Evolutionary conservation across 2,329 filamentous ascomycete genomes (phyloP).

Genomic region (Hymenoscyphus occultus): DNA sequence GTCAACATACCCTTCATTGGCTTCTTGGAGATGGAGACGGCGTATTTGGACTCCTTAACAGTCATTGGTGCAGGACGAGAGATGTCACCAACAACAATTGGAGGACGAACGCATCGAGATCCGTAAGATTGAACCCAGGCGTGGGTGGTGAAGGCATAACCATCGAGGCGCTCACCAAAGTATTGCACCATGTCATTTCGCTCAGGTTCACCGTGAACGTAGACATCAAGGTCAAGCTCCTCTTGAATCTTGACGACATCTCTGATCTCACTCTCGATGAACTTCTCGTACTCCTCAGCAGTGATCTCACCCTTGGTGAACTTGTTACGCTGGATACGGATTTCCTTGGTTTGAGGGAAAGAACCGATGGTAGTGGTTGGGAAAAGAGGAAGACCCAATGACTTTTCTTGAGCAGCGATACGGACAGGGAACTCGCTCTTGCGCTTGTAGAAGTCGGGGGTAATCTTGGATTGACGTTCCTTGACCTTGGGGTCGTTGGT

Average conservation of each 20-base stretch:
- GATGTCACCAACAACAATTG: constrained; percentile 98
- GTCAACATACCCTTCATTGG: constrained; percentile 99
- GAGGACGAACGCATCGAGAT: constrained; percentile 95
- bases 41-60: constrained; percentile 99
- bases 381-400: constrained; percentile 93
- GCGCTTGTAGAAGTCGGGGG: constrained; percentile 82
- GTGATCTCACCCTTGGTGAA: constrained; percentile 99
- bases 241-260: constrained; percentile 96
- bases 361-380: constrained; percentile 99
- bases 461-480: constrained; percentile 89
- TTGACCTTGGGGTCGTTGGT: constrained; percentile 98
- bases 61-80: constrained; percentile 97
- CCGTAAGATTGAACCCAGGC: constrained; percentile 99
- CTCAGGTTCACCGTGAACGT: constrained; percentile 98
- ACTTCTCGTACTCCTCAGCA: constrained; percentile 89
- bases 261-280: constrained; percentile 98
- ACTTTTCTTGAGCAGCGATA: constrained; percentile 84
- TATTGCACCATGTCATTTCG: constrained; percentile 99
- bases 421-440: constrained; percentile 83
- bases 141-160: constrained; percentile 98
- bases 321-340: constrained; percentile 94
- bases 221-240: constrained; percentile 94
- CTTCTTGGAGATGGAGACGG: constrained; percentile 92
- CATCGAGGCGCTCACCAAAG: constrained; percentile 95
- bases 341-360: constrained; percentile 99